phyloP scores from a whole-genome alignment of 2,329 filamentous ascomycete species.

The Clonostachys chloroleuca region DNA sequence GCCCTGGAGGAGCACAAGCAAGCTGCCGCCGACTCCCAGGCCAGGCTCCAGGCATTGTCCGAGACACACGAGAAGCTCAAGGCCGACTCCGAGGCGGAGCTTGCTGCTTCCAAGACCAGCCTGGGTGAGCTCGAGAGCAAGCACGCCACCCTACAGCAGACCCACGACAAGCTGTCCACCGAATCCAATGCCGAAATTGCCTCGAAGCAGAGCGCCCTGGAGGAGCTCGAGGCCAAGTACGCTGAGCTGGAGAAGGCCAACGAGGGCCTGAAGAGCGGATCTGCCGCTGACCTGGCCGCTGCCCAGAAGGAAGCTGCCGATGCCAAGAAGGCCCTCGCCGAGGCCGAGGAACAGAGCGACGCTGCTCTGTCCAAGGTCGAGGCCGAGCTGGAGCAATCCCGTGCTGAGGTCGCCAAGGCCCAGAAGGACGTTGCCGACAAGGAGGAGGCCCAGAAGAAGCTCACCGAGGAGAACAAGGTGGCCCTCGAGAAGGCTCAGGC shows the following conservation, averaged over 20 bases:
- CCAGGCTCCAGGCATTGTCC: conserved; percentile 15
- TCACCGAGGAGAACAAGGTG: conserved; percentile 9
- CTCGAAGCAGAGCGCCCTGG: conserved; percentile 21
- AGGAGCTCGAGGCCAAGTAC: conserved; percentile 22
- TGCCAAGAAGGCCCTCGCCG: conserved; percentile 20
- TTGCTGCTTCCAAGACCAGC: conserved; percentile 9
- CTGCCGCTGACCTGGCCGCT: conserved; percentile 15
- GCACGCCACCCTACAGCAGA: conserved; percentile 8
- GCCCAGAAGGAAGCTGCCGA: conserved; percentile 19
- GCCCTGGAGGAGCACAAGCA: conserved; percentile 17
- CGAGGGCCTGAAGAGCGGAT: conserved; percentile 20
- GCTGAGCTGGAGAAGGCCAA: conserved; percentile 12
- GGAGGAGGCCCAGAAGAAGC: conserved; percentile 11
- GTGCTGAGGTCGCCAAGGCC: too few relatives aligned
- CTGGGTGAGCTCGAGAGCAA: conserved; percentile 8
- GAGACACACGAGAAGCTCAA: conserved; percentile 17
- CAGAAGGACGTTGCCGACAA: too few relatives aligned
- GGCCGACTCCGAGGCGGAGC: conserved; percentile 14
- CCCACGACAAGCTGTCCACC: conserved; percentile 14
- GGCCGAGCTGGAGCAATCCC: too few relatives aligned
- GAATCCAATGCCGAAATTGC: conserved; percentile 19
- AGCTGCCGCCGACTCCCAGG: conserved; percentile 17
- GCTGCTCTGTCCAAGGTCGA: conserved; percentile 6
- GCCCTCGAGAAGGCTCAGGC: conserved; percentile 14
- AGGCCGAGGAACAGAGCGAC: conserved; percentile 19